Percentiles rank a stretch among this genome's conserved stretches.
Conservation (phyloP, 352 stramenopile species). For the Blastocystis sp. region DNA sequence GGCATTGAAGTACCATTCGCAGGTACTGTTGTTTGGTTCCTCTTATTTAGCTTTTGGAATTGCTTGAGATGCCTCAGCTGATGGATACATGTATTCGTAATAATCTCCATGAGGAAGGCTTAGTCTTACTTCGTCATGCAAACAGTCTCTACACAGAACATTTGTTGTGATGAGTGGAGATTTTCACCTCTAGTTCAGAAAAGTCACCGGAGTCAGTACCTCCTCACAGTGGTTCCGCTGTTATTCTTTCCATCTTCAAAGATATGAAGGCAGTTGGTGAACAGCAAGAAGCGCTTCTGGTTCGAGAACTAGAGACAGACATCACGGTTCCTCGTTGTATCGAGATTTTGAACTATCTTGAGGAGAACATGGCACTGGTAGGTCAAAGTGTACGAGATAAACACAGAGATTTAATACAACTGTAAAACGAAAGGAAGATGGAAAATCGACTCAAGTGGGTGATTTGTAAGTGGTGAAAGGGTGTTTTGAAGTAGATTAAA, state of each 20-base stretch:
- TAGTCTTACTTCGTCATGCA: conserved; percentile 73
- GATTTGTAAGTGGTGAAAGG: not conserved
- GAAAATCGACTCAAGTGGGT: not conserved
- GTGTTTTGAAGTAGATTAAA: not conserved
- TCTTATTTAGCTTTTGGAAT: conserved; percentile 83
- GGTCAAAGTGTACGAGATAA: not conserved
- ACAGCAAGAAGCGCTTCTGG: conserved; percentile 45
- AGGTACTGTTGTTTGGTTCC: not conserved
- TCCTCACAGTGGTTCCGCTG: not conserved
- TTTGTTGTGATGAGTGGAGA: not conserved
- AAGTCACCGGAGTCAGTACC: not conserved
- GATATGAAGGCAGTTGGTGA: conserved; percentile 40
- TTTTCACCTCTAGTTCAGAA: not conserved
- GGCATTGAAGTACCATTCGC: conserved; percentile 81
- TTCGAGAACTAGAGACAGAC: conserved; percentile 50
- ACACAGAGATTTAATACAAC: not conserved
- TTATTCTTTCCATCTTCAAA: conserved; percentile 57
- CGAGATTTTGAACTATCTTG: conserved; percentile 35
- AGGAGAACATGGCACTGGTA: conserved; percentile 25
- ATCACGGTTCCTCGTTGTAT: conserved; percentile 53
- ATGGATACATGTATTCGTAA: conserved; percentile 93
- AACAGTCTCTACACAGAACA: conserved; percentile 53
- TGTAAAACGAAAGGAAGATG: not conserved
- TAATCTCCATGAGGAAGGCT: conserved; percentile 89
- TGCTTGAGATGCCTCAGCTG: conserved; percentile 93